Evolutionary conservation across 2,329 filamentous ascomycete genomes (phyloP), one percentile per base, ranked within the genome.

Genomic region (Nothomitra cinnamomea): DNA sequence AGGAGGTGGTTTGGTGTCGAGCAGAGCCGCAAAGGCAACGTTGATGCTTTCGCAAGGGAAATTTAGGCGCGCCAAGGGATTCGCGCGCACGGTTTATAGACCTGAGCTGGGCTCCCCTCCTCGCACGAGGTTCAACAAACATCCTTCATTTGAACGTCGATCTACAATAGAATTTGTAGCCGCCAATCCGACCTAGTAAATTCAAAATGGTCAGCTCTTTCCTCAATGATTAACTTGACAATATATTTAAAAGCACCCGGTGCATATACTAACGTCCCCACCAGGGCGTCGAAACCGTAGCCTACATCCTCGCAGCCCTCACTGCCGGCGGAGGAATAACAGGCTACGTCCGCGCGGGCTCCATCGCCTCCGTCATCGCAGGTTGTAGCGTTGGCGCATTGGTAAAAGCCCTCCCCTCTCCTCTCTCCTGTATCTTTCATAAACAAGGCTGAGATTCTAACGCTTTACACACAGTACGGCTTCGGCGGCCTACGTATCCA

Each of bases 251-350:
- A 51, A 51, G 13, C 1, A 35, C 25, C n/a, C n/a, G n/a, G n/a
- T n/a, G n/a, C n/a, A n/a, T n/a, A n/a, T n/a, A n/a, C n/a, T n/a
- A n/a, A n/a, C n/a, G n/a, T n/a, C n/a, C n/a, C n/a, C n/a, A n/a
- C n/a, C n/a, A 36, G 28, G 49, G 15, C 49, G 4, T 12, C 10
- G 2, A 10, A 52, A 53, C 21, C 38, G 13, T 87, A 63, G 87
- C 90, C 58, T 86, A 83, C 67, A 66, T 85, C 62, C 80, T 96
- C 63, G 86, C 85, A 57, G 75, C 80, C 58, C 75, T 96, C 56
- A 95, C 89, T 55, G 87, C 89, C 52, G 76, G 83, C 55, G 92
- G 92, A 61, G 92, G 92, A 58, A 83, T 86, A 56, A 84, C 85
- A 64, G 92, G 92, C 64, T 98, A 87, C 69, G 73, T 83, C 45